phyloP scores from a whole-genome alignment of 352 stramenopile genomes.

The Aphanomyces cochlioides region DNA sequence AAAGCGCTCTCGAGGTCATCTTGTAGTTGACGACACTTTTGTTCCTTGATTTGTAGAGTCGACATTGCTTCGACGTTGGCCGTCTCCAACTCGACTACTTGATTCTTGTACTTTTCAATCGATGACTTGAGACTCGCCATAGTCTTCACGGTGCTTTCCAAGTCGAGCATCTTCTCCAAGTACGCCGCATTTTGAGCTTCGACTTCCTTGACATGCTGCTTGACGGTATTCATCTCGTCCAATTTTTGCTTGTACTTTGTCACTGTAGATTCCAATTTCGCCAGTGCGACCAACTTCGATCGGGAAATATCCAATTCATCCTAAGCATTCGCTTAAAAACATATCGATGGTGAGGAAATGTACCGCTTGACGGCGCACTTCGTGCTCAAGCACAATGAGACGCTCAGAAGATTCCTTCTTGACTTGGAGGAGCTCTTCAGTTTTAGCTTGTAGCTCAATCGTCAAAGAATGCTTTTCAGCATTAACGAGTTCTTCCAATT shows the following conservation, averaged over 20 bases:
- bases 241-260: conserved; percentile 85
- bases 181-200: conserved; percentile 77
- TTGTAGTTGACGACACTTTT: conserved; percentile 76
- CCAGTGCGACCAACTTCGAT: conserved; percentile 74
- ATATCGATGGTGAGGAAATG: background rate
- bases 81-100: conserved; percentile 83
- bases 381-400: conserved; percentile 76
- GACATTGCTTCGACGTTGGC: conserved; percentile 73
- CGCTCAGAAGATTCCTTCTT: conserved; percentile 73
- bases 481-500: conserved; percentile 84
- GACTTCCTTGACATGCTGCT: conserved; percentile 68
- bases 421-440: conserved; percentile 61
- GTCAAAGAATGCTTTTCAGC: conserved; percentile 71
- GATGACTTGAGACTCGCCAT: conserved; percentile 73
- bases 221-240: conserved; percentile 79
- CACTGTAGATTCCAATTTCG: conserved; percentile 76
- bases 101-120: conserved; percentile 86
- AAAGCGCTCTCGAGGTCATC: conserved; percentile 80
- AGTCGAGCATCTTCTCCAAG: conserved; percentile 77
- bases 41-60: conserved; percentile 73
- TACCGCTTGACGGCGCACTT: conserved; percentile 71
- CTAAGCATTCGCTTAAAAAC: background rate
- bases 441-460: conserved; percentile 74
- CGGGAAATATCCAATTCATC: conserved; percentile 83
- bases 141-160: conserved; percentile 84